Evolutionary conservation across 139 green algal species (phyloP).

Genomic region (Chlamydomonas incerta): DNA sequence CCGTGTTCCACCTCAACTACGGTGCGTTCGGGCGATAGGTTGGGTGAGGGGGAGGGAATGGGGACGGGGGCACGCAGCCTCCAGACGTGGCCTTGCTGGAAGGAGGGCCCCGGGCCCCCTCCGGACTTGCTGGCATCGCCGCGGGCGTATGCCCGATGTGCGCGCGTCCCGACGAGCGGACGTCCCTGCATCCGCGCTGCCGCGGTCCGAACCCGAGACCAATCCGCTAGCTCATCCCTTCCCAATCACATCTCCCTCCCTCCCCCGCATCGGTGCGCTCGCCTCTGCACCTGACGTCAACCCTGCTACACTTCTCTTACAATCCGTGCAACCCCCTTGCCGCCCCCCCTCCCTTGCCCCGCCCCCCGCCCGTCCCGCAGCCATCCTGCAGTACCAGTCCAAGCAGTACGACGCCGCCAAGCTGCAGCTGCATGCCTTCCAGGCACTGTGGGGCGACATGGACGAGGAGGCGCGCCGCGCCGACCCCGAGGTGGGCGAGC

Average conservation of each 20-base stretch:
- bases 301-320: not conserved
- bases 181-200: no score
- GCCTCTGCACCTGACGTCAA: not conserved
- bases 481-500: constrained; percentile 58
- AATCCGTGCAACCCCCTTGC: not conserved
- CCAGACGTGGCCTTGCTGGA: no score
- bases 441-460: constrained; percentile 52
- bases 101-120: no score
- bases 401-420: constrained; percentile 48
- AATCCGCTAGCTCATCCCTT: no score
- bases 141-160: no score
- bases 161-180: no score
- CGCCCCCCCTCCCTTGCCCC: not conserved
- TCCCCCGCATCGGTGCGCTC: not conserved
- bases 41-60: no score
- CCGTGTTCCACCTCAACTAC: constrained; percentile 85
- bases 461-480: constrained; percentile 52
- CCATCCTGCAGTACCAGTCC: constrained; percentile 65
- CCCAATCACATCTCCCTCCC: not conserved
- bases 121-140: no score
- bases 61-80: no score
- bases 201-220: no score
- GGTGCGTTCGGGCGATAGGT: constrained; percentile 62
- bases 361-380: constrained; percentile 35
- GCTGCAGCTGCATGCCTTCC: constrained; percentile 55